A percentile compares a stretch with the other conserved stretches of the same genome.
phyloP scores from a whole-genome alignment of 2,329 filamentous ascomycete genomes.

The Colletotrichum cordylinicola region DNA sequence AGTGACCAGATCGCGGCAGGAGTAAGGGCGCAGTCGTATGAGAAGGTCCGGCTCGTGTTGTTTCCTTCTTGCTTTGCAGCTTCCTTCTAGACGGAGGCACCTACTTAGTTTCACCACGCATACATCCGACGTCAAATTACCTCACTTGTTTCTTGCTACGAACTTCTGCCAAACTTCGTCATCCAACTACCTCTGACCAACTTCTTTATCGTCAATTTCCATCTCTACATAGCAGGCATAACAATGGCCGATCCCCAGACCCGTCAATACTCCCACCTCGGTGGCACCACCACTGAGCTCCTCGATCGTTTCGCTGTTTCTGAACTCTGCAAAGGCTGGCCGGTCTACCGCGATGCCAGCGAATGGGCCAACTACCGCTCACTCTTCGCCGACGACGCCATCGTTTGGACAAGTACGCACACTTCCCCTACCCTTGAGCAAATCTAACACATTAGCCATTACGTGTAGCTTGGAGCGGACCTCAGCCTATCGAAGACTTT shows the following conservation, averaged over 20 bases:
- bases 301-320: conserved; percentile 51
- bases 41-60: not conserved
- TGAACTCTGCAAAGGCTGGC: conserved; percentile 61
- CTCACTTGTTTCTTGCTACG: too few relatives aligned
- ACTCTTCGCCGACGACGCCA: conserved; percentile 51
- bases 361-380: conserved; percentile 59
- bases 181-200: not conserved
- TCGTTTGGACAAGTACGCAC: conserved; percentile 54
- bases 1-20: not conserved
- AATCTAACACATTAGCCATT: not conserved
- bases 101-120: not conserved
- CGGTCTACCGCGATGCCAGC: conserved; percentile 57
- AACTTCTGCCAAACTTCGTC: not conserved
- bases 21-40: not conserved
- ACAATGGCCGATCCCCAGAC: conserved; percentile 18
- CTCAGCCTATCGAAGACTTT: conserved; percentile 43
- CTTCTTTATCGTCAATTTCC: not conserved
- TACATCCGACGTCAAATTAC: not conserved
- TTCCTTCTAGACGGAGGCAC: not conserved
- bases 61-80: not conserved
- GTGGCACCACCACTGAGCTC: conserved; percentile 44
- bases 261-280: conserved; percentile 46
- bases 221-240: not conserved
- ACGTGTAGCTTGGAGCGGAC: conserved; percentile 48
- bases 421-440: not conserved